A percentile compares a stretch with the other conserved stretches of the same genome.
Evolutionary conservation across 441 rosid genomes (phyloP).

Genomic region (Francoa sonchifolia): DNA sequence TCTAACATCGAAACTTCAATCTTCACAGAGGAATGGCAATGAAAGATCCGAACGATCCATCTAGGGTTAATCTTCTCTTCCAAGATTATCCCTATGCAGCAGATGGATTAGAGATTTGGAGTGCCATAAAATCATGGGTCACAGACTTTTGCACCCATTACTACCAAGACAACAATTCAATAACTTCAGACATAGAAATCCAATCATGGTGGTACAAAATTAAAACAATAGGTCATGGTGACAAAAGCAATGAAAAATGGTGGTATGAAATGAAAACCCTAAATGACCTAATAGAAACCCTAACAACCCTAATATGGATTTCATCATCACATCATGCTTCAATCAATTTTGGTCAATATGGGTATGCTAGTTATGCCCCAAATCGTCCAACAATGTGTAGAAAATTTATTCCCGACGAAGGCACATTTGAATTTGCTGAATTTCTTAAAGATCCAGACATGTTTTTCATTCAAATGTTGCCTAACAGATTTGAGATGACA

Average conservation of each 20-base stretch:
- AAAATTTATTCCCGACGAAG: slow-evolving; percentile 41
- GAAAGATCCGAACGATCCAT: slow-evolving; percentile 23
- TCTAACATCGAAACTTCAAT: too few species aligned
- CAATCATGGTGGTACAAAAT: slow-evolving; percentile 80
- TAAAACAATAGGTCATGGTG: slow-evolving; percentile 51
- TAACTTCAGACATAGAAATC: slow-evolving; percentile 47
- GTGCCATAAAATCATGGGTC: slow-evolving; percentile 46
- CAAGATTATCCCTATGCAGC: slow-evolving; percentile 56
- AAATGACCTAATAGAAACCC: slow-evolving; percentile 24
- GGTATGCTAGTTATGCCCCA: slow-evolving; percentile 49
- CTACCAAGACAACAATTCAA: slow-evolving; percentile 33
- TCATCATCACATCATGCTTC: slow-evolving; percentile 57
- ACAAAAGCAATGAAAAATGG: slow-evolving; percentile 46
- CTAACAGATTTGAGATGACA: slow-evolving; percentile 31
- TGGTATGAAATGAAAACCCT: slow-evolving; percentile 36
- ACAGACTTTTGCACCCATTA: slow-evolving; percentile 37
- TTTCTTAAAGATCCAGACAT: slow-evolving; percentile 47
- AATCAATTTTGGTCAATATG: slow-evolving; percentile 46
- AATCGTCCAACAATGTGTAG: slow-evolving; percentile 43
- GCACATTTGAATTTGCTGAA: slow-evolving; percentile 36
- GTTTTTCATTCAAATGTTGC: slow-evolving; percentile 45
- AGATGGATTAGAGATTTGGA: slow-evolving; percentile 58
- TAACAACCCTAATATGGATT: slow-evolving; percentile 57
- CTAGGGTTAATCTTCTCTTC: slow-evolving; percentile 33
- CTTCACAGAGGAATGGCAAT: slow-evolving; percentile 44